These are phyloP conservation scores for Nectriaceae sp. DNA, from an alignment of 2,329 filamentous ascomycete species.

Conservation along the genomic window DNA sequence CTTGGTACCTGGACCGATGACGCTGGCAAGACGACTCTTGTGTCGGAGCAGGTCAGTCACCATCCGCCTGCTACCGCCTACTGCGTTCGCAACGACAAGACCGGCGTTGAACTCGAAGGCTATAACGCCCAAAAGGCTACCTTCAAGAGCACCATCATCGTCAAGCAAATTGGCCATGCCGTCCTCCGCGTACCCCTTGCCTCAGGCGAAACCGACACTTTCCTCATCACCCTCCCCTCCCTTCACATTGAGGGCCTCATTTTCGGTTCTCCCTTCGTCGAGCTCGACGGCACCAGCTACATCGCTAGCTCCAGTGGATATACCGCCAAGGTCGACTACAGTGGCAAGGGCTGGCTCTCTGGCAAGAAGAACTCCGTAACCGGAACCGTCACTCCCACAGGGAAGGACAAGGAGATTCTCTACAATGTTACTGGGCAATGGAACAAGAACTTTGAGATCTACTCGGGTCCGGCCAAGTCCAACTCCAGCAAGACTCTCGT, in stretches of 20 bases:
- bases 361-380: conserved; percentile 94
- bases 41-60: conserved; percentile 94
- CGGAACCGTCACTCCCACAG: conserved; percentile 70
- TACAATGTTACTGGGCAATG: conserved; percentile 91
- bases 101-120: conserved; percentile 77
- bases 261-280: conserved; percentile 83
- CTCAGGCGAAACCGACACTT: conserved; percentile 59
- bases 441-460: conserved; percentile 81
- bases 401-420: conserved; percentile 70
- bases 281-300: conserved; percentile 81
- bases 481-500: conserved; percentile 52
- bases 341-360: conserved; percentile 89
- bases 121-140: conserved; percentile 97
- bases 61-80: conserved; percentile 96
- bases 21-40: conserved; percentile 78
- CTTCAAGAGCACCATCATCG: conserved; percentile 89
- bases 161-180: conserved; percentile 93
- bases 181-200: conserved; percentile 69
- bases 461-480: conserved; percentile 60
- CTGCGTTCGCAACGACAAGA: conserved; percentile 82
- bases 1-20: conserved; percentile 86
- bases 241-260: conserved; percentile 95
- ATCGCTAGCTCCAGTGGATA: conserved; percentile 87
- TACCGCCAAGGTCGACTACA: conserved; percentile 89
- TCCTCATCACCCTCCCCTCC: conserved; percentile 87